These are phyloP conservation scores for Fraxinus dipetala DNA, from an alignment of 305 asterid genomes.

Conservation along the genomic window DNA sequence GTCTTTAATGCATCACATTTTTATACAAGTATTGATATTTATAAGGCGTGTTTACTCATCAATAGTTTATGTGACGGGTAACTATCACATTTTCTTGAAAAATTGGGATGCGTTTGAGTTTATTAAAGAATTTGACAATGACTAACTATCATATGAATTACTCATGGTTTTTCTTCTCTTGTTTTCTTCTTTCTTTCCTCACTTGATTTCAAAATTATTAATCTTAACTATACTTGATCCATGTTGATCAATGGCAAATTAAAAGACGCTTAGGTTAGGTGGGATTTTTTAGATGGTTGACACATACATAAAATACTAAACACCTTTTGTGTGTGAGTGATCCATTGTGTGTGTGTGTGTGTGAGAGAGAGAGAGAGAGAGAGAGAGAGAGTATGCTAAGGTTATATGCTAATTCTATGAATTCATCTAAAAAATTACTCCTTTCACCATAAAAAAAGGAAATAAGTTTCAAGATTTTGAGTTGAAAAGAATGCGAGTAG, in stretches of 20 bases:
- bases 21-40: neutral
- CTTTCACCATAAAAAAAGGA: neutral
- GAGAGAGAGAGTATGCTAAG: neutral
- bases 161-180: neutral
- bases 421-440: neutral
- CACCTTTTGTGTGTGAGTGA: neutral
- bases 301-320: too few species aligned
- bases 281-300: neutral
- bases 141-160: neutral
- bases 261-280: neutral
- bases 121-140: neutral
- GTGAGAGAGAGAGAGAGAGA: neutral
- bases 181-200: neutral
- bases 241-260: neutral
- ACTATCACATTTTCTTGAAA: too few species aligned
- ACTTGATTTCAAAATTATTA: too few species aligned
- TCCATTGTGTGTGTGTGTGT: neutral
- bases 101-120: neutral
- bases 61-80: too few species aligned
- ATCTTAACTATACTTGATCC: neutral
- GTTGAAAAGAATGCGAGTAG: neutral
- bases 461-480: neutral
- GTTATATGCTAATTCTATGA: neutral
- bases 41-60: neutral
- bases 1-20: too few species aligned